A percentile compares a stretch with the other conserved stretches of the same genome.
Conservation (phyloP, 176 grass and related monocot species). For the Zea luxurians region DNA sequence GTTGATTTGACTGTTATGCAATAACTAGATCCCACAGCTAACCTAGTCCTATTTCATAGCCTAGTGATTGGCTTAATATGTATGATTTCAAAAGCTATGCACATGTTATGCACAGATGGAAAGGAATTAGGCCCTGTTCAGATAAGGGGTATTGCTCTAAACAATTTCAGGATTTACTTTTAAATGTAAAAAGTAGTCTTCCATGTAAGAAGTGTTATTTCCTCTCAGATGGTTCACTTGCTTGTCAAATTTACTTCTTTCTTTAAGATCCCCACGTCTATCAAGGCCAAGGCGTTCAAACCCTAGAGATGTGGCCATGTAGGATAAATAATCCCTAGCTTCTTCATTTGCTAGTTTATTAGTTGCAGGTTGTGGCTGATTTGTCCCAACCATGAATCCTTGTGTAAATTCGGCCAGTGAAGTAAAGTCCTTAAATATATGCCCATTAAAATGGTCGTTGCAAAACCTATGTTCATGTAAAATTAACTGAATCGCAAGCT, state of each 20-base stretch:
- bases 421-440: not conserved
- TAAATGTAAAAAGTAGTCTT: not conserved
- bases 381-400: not conserved
- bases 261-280: constrained; percentile 8
- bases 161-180: constrained; percentile 3
- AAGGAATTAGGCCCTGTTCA: not conserved
- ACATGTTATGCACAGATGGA: not conserved
- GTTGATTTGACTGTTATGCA: not conserved
- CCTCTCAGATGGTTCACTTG: not conserved
- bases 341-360: not conserved
- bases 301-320: not conserved
- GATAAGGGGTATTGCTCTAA: not conserved
- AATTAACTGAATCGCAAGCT: constrained; percentile 4
- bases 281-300: not conserved
- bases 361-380: not conserved
- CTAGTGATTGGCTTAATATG: not conserved
- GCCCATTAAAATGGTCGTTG: not conserved
- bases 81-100: not conserved
- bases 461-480: constrained; percentile 7
- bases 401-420: not conserved
- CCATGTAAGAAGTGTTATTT: constrained; percentile 12
- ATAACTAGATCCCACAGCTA: not conserved
- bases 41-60: not conserved
- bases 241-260: not conserved
- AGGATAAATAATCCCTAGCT: not conserved